A percentile compares a stretch with the other conserved stretches of the same genome.
phyloP scores from a whole-genome alignment of 2,329 filamentous ascomycete species.

The Curvularia eragrostidis region DNA sequence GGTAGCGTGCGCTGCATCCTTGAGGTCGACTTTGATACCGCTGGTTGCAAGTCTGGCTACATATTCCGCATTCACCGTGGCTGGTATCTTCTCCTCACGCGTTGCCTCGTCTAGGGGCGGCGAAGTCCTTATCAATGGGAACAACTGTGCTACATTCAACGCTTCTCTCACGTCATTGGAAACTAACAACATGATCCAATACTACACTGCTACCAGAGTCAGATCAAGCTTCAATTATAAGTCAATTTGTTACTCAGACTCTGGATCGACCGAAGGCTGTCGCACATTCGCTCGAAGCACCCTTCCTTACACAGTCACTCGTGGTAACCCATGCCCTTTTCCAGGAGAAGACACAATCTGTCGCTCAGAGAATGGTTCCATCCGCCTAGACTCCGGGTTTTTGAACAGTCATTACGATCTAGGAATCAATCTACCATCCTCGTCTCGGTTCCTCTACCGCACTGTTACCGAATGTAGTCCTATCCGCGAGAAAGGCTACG shows the following conservation, averaged over 20 bases:
- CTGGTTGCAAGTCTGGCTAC: conserved; percentile 12
- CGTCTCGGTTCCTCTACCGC: conserved; percentile 29
- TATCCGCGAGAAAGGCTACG: conserved; percentile 23
- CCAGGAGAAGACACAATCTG: conserved; percentile 22
- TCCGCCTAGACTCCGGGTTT: conserved; percentile 33
- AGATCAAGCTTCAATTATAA: conserved; percentile 28
- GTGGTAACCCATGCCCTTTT: conserved; percentile 30
- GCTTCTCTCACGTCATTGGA: conserved; percentile 13
- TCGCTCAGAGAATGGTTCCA: conserved; percentile 16
- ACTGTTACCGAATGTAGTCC: conserved; percentile 32
- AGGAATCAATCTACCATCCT: conserved; percentile 33
- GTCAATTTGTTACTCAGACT: conserved; percentile 27
- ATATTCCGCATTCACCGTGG: conserved; percentile 26
- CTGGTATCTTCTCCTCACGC: conserved; percentile 46
- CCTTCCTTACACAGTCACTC: conserved; percentile 15
- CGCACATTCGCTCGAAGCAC: conserved; percentile 23
- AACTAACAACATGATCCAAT: background rate
- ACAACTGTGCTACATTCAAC: conserved; percentile 18
- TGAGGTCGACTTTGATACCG: conserved; percentile 20
- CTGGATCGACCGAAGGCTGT: conserved; percentile 22
- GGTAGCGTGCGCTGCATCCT: conserved; percentile 7
- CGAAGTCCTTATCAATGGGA: conserved; percentile 40
- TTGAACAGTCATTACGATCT: conserved; percentile 32
- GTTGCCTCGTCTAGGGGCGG: conserved; percentile 45
- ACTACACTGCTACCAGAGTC: conserved; percentile 13